phyloP scores from a whole-genome alignment of 177 flowering plant genomes.

The Viscum album region DNA sequence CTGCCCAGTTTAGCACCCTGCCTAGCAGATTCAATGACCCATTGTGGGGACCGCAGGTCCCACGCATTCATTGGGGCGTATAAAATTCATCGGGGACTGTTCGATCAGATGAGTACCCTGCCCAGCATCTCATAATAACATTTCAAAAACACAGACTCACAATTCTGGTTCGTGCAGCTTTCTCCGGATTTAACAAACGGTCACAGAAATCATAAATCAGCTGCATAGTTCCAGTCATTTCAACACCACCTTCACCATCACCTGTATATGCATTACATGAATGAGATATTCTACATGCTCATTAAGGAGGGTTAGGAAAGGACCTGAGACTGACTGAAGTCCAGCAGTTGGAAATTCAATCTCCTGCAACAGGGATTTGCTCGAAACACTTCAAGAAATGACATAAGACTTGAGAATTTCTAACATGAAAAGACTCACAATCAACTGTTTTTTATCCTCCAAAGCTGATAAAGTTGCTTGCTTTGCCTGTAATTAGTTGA shows the following conservation, averaged over 20 bases:
- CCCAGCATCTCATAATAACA: neutral
- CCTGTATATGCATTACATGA: slow-evolving; percentile 32
- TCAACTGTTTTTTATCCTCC: slow-evolving; percentile 50
- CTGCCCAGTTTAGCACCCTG: too few relatives aligned
- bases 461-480: slow-evolving; percentile 57
- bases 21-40: too few relatives aligned
- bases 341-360: slow-evolving; percentile 94
- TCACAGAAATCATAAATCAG: slow-evolving; percentile 87
- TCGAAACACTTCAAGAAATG: slow-evolving; percentile 15
- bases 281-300: neutral
- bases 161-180: slow-evolving; percentile 66
- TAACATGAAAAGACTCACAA: slow-evolving; percentile 37
- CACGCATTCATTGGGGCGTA: too few relatives aligned
- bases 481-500: slow-evolving; percentile 46
- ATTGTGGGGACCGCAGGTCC: too few relatives aligned
- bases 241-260: slow-evolving; percentile 95
- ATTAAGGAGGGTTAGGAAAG: neutral
- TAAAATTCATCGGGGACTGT: too few relatives aligned
- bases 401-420: neutral
- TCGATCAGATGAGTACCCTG: too few relatives aligned
- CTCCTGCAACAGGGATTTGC: slow-evolving; percentile 43
- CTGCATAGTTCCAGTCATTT: slow-evolving; percentile 88
- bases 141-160: slow-evolving; percentile 29
- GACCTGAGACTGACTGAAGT: slow-evolving; percentile 87
- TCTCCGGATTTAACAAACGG: slow-evolving; percentile 51